Percentiles rank a stretch among this genome's conserved stretches.
These are phyloP conservation scores for Vinca minor DNA, from an alignment of 257 asterid genomes.

Conservation along the genomic window DNA sequence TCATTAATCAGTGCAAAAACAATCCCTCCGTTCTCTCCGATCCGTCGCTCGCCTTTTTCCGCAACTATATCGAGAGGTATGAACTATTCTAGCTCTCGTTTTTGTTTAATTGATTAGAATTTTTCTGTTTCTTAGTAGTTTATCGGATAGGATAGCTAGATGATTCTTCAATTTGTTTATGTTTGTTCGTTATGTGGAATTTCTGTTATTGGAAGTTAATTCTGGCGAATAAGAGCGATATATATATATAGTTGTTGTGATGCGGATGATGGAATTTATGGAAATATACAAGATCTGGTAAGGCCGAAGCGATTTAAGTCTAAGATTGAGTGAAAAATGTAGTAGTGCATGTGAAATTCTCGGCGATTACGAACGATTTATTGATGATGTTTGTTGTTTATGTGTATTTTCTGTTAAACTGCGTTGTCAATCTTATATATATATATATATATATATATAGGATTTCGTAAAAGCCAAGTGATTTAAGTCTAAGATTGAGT, in stretches of 20 bases:
- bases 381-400: no score
- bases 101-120: not conserved
- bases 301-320: not conserved
- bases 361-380: not conserved
- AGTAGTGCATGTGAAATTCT: not conserved
- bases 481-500: no score
- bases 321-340: not conserved
- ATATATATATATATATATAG: no score
- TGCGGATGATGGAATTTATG: not conserved
- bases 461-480: no score
- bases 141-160: not conserved
- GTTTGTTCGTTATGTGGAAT: not conserved
- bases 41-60: slow-evolving; percentile 76
- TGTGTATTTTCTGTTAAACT: no score
- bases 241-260: not conserved
- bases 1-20: slow-evolving; percentile 55
- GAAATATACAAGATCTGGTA: not conserved
- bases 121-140: not conserved
- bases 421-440: no score
- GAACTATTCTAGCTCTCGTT: not conserved
- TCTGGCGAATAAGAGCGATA: not conserved
- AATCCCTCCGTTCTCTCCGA: slow-evolving; percentile 60
- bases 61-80: slow-evolving; percentile 72
- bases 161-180: not conserved
- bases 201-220: slow-evolving; percentile 2